Evolutionary conservation across 2,329 filamentous ascomycete genomes (phyloP).

Genomic region (Pseudofabraea citricarpa): DNA sequence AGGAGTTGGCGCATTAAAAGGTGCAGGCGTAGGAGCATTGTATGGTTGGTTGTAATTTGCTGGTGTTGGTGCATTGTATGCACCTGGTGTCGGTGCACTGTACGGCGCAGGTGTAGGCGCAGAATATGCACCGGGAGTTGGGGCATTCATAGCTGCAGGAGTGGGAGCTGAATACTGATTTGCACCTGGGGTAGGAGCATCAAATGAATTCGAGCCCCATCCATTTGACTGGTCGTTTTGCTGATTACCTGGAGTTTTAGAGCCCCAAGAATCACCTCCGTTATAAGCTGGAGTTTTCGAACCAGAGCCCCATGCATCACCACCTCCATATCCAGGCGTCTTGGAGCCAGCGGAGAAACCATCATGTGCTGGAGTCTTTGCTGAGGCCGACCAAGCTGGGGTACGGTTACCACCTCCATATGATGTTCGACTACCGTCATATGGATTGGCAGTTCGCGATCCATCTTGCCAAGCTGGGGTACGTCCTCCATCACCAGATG

Average conservation of each 20-base stretch:
- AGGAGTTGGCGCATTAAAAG: conserved; percentile 44
- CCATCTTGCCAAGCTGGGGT: conserved; percentile 70
- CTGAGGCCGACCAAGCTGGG: conserved; percentile 73
- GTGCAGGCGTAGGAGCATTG: conserved; percentile 38
- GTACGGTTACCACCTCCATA: conserved; percentile 72
- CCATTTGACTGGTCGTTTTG: conserved; percentile 52
- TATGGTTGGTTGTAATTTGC: conserved; percentile 18
- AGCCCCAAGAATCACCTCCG: conserved; percentile 57
- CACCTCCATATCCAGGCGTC: conserved; percentile 67
- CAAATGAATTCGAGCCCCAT: conserved; percentile 43
- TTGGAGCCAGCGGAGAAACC: conserved; percentile 66
- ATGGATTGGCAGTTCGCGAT: conserved; percentile 60
- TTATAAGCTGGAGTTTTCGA: conserved; percentile 58
- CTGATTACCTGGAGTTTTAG: conserved; percentile 67
- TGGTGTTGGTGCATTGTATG: conserved; percentile 63
- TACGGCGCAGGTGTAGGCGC: conserved; percentile 38
- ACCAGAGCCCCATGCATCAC: conserved; percentile 55
- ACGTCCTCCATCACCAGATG: conserved; percentile 40
- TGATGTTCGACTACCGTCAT: conserved; percentile 60
- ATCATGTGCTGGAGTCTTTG: conserved; percentile 63
- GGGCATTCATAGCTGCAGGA: conserved; percentile 59
- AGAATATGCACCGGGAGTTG: conserved; percentile 62
- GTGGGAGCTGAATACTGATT: conserved; percentile 54
- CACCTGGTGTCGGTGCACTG: conserved; percentile 40
- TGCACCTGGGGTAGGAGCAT: conserved; percentile 64